Base-by-base conservation (phyloP, 2,329 filamentous ascomycete genomes). In the Xylaria sp. region DNA sequence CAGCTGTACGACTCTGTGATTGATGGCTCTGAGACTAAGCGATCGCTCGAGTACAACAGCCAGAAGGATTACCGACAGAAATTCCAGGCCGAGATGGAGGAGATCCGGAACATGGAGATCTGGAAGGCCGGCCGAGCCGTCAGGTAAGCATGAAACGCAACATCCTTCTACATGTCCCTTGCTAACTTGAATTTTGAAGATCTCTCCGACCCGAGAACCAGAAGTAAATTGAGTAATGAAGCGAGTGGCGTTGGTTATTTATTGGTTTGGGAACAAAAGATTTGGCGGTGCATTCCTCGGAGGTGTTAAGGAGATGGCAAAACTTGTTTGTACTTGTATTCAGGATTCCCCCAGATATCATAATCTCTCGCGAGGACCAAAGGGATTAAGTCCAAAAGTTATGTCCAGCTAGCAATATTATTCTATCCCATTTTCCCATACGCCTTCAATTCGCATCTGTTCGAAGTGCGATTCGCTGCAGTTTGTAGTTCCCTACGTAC, bases 81-180 rank as follows among this genome's bases (percentile, higher is more conserved):
- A 86, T 99, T 94, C 84, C 94, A 98, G 90, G 90, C 93, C 81
- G 96, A 99, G 92, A 93, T 99, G 91, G 88, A 97, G 86, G 96
- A 98, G 88, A 98, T 99, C 86, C 92, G 95, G 79, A 89, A 94
- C 81, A 87, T 99, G 80, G 96, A 99, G 90, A 99, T 99, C 90
- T 99, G 96, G 96, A 90, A 93, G 80, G 96, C 96, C 74, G 96
- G 96, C 83, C 98, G 98, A 91, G 93, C 96, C 78, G 96, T 99
- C 79, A 92, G 95, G 87, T 91, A 85, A 79, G 87, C 68, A 64
- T 51, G 23, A 58, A 58, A 51, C 44, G 18, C 18, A 37, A 13
- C n/a, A 83, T 51, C 55, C 29, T 57, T 51, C 21, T 51, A 32
- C 18, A 35, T 18, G 44, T 23, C 44, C n/a, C 21, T 69, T 60